Percentiles rank a stretch among this genome's conserved stretches.
phyloP scores from a whole-genome alignment of 2,329 filamentous ascomycete species.

The Aspergillus candidus region DNA sequence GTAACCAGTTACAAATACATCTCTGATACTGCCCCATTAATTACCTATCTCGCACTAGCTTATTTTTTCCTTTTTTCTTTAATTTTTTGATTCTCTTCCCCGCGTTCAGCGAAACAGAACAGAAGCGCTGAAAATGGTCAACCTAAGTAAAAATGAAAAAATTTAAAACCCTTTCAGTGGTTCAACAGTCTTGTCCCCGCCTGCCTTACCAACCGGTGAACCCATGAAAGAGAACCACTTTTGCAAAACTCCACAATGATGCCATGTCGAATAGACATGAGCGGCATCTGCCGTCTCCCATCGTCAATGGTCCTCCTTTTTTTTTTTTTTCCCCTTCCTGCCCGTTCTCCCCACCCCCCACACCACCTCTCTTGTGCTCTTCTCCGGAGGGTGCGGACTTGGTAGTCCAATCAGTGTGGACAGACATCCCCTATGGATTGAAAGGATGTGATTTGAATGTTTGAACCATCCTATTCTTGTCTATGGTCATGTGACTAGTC shows the following conservation, averaged over 20 bases:
- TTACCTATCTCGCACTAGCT: slow-evolving; percentile 11
- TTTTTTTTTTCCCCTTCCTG: slow-evolving; percentile 3
- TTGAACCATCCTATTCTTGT: too few relatives aligned
- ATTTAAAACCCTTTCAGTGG: too few relatives aligned
- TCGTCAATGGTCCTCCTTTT: slow-evolving; percentile 1
- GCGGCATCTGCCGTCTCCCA: slow-evolving; percentile 7
- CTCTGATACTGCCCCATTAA: not conserved
- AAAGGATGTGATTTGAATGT: too few relatives aligned
- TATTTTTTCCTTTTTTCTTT: slow-evolving; percentile 4
- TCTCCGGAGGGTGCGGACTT: too few relatives aligned
- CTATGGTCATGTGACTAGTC: too few relatives aligned
- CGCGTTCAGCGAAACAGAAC: slow-evolving; percentile 7
- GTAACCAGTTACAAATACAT: too few relatives aligned
- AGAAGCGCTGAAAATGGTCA: slow-evolving; percentile 1
- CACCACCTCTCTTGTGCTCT: not conserved
- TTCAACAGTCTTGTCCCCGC: too few relatives aligned
- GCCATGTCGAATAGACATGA: slow-evolving; percentile 9
- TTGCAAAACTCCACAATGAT: slow-evolving; percentile 5
- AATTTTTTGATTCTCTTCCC: slow-evolving; percentile 1
- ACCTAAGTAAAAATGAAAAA: not conserved
- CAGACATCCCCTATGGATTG: too few relatives aligned
- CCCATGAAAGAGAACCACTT: slow-evolving; percentile 5
- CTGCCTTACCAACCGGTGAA: too few relatives aligned
- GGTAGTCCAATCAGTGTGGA: too few relatives aligned
- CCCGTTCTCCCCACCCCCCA: not conserved